Evolutionary conservation across 2,329 filamentous ascomycete genomes (phyloP), one percentile per base, ranked within the genome.

Genomic region (Chaetomium strumarium): DNA sequence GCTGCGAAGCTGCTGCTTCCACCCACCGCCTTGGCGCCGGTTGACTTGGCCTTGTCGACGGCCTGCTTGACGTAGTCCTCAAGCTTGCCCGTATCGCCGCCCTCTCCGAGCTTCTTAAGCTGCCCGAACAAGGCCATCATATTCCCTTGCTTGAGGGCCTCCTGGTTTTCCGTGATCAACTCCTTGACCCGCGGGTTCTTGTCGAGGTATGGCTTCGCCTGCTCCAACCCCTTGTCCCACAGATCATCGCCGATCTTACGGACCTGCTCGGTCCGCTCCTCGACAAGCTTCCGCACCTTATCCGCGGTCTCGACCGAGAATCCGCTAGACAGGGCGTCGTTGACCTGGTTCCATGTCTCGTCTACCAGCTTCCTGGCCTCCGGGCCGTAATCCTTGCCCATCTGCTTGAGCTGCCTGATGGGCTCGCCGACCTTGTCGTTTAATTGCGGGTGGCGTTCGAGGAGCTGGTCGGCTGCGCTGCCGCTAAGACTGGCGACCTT

Each of bases 111-210:
- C 1, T 76, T 73, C 68, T 80, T 81, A 49, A 83, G 74, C 65
- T 81, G 79, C 47, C 81, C 71, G 63, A 84, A 85, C 0, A 88
- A 67, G 60, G 88, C 80, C 46, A 73, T 71, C 13, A 80, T 69
- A 60, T 89, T 85, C 14, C 85, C 85, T 56, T 80, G 71, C 72
- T 86, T 88, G 45, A 91, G 69, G 0, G 76, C 68, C 51, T 86
- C 82, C 43, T 77, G 75, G 67, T 91, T 90, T 63, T 86, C 73
- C 72, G 88, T 84, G 1, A 90, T 65, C 0, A 89, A 67, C 68
- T 88, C 75, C 73, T 88, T 90, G 53, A 88, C 70, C 70, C 87
- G 74, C n/a, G 86, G 85, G 68, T 81, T 87, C 75, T 89, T 89
- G 60, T 90, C 85, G 1, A 90, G 75, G 54, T 82, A 79, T 0